A percentile compares a stretch with the other conserved stretches of the same genome.
These are phyloP conservation scores for Fusarium sp. DNA, from an alignment of 2,329 filamentous ascomycete genomes.

Conservation along the genomic window DNA sequence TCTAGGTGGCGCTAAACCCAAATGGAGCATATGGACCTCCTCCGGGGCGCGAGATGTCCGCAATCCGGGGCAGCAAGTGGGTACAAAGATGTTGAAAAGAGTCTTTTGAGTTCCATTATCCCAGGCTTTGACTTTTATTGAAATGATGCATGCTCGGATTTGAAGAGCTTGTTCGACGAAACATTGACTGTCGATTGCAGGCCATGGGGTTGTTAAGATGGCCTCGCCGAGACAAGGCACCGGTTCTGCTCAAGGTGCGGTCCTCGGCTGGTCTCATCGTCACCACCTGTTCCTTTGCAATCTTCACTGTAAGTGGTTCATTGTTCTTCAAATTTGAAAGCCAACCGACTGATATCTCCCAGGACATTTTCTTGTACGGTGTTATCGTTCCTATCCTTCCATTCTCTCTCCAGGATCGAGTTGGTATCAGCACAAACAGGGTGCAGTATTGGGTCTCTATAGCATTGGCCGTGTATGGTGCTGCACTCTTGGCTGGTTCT, in stretches of 20 bases:
- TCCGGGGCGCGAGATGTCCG: constrained; percentile 30
- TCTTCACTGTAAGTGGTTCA: constrained; percentile 49
- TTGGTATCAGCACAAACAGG: constrained; percentile 43
- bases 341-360: background rate
- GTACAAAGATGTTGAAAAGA: constrained; percentile 21
- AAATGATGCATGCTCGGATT: background rate
- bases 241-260: constrained; percentile 47
- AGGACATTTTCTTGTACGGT: constrained; percentile 54
- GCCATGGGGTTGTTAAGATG: constrained; percentile 36
- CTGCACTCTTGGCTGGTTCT: constrained; percentile 48
- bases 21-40: constrained; percentile 19
- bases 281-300: constrained; percentile 50
- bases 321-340: background rate
- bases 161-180: background rate
- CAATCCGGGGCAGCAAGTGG: constrained; percentile 24
- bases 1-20: constrained; percentile 25
- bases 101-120: constrained; percentile 8
- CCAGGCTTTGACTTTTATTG: background rate
- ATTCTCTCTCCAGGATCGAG: constrained; percentile 47
- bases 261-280: constrained; percentile 52
- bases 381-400: constrained; percentile 53
- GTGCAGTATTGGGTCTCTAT: constrained; percentile 55
- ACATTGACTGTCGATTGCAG: background rate
- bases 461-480: constrained; percentile 52
- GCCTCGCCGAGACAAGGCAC: constrained; percentile 41